Conservation (phyloP, 2,329 filamentous ascomycete species). For the Biscogniauxia mediterranea region DNA sequence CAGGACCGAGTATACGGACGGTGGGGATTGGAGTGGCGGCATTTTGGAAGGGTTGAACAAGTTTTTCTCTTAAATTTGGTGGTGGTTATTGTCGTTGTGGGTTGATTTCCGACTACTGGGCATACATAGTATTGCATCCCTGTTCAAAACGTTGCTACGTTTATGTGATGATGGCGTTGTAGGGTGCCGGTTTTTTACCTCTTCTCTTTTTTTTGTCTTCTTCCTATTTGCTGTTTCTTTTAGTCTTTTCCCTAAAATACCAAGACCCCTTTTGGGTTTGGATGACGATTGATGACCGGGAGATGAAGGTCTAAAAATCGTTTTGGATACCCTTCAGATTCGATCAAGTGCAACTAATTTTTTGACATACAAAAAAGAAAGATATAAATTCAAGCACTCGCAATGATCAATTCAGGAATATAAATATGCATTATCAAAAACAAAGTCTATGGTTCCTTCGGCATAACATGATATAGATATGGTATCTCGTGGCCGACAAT, state of each 20-base stretch:
- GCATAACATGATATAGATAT: conserved; percentile 20
- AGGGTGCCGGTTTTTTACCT: not conserved
- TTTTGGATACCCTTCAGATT: conserved; percentile 4
- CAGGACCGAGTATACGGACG: conserved; percentile 35
- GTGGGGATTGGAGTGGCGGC: conserved; percentile 28
- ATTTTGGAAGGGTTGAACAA: conserved; percentile 38
- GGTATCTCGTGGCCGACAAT: conserved; percentile 10
- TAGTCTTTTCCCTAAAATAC: too few relatives aligned
- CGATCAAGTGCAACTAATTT: not conserved
- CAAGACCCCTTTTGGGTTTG: not conserved
- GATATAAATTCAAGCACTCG: not conserved
- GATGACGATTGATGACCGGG: conserved; percentile 1
- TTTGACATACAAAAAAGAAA: not conserved
- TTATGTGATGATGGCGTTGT: conserved; percentile 9
- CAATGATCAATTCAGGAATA: not conserved
- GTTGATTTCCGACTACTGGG: too few relatives aligned
- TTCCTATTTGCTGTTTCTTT: too few relatives aligned
- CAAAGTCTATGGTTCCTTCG: conserved; percentile 18
- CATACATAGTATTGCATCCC: too few relatives aligned
- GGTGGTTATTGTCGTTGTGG: too few relatives aligned
- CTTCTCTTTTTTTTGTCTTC: not conserved
- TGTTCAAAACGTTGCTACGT: not conserved
- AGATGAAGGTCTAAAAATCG: not conserved
- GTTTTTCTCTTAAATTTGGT: conserved; percentile 39
- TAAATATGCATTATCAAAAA: conserved; percentile 13